phyloP scores from a whole-genome alignment of 179 eudicot genomes.

The Beta lomatogona region DNA sequence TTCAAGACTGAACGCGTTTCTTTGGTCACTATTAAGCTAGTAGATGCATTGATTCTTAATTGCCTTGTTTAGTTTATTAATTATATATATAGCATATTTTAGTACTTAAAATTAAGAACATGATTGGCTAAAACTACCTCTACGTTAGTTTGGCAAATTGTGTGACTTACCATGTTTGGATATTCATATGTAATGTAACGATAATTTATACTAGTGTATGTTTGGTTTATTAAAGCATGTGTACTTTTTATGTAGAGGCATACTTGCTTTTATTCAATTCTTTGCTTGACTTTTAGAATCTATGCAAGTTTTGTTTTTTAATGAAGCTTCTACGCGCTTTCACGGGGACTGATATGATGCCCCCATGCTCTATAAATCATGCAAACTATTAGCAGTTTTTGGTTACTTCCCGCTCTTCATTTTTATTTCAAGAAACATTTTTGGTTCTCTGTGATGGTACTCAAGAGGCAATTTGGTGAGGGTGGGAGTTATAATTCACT shows the following conservation, averaged over 20 bases:
- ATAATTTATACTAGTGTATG: not conserved
- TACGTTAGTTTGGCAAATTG: not conserved
- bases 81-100: not conserved
- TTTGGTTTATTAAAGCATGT: constrained; percentile 1
- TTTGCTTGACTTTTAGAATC: constrained; percentile 32
- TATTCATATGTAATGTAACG: not conserved
- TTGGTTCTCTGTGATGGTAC: constrained; percentile 31
- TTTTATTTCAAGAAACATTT: not conserved
- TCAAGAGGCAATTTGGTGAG: constrained; percentile 39
- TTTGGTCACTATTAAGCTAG: constrained; percentile 6
- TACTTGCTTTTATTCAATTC: not conserved
- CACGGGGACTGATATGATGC: not conserved
- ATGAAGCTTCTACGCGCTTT: constrained; percentile 39
- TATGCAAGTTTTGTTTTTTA: not conserved
- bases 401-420: constrained; percentile 7
- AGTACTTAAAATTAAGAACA: not conserved
- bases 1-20: constrained; percentile 24
- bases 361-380: constrained; percentile 17
- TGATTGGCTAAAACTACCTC: not conserved
- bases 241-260: not conserved
- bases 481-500: constrained; percentile 29
- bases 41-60: not conserved
- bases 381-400: constrained; percentile 22
- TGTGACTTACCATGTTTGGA: constrained; percentile 7
- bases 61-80: not conserved